Conservation (phyloP, 768 basidiomycete species). For the Pulveroboletus sp. region DNA sequence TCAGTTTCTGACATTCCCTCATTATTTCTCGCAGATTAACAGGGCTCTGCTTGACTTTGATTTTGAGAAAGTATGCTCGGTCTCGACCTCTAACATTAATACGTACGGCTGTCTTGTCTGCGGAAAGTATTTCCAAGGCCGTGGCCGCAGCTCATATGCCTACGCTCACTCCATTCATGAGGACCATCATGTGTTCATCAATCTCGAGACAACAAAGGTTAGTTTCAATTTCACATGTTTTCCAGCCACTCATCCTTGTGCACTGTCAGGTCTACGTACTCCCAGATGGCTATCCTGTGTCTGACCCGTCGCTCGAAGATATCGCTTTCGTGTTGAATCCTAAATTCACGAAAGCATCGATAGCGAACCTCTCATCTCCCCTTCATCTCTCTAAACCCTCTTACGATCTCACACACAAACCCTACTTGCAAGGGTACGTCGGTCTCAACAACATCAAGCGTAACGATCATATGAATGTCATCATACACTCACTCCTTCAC, state of each 20-base stretch:
- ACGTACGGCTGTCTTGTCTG: constrained; percentile 96
- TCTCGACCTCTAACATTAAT: constrained; percentile 94
- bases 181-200: constrained; percentile 98
- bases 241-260: constrained; percentile 13
- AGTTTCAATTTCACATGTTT: constrained; percentile 16
- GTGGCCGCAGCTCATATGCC: constrained; percentile 90
- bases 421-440: constrained; percentile 90
- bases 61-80: constrained; percentile 98
- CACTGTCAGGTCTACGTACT: constrained; percentile 83
- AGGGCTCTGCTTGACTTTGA: constrained; percentile 92
- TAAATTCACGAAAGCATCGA: constrained; percentile 64
- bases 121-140: constrained; percentile 98
- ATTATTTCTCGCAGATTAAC: constrained; percentile 64
- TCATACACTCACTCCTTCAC: constrained; percentile 91
- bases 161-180: constrained; percentile 97
- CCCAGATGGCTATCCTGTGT: constrained; percentile 94
- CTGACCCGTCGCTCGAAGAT: constrained; percentile 95
- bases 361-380: constrained; percentile 53
- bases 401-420: constrained; percentile 76
- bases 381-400: constrained; percentile 65
- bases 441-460: constrained; percentile 97
- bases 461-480: constrained; percentile 97
- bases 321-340: constrained; percentile 89
- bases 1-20: constrained; percentile 13
- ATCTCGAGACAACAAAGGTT: constrained; percentile 87